Conservation (phyloP, 306 rosid species). For the Casuarina cunninghamiana region DNA sequence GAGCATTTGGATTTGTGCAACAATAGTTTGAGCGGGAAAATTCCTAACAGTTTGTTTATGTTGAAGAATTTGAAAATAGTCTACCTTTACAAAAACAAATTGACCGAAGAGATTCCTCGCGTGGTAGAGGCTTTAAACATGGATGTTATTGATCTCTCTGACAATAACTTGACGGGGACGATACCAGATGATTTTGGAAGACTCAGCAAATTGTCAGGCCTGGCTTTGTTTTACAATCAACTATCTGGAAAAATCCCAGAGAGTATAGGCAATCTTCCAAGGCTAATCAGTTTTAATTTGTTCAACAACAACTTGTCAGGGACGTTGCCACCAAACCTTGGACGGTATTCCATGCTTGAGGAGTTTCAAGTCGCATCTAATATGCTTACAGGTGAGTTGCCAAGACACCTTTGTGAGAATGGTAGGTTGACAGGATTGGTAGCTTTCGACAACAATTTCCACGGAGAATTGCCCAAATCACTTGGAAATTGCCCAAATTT, state of each 20-base stretch:
- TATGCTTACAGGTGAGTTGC: constrained; percentile 51
- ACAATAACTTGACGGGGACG: constrained; percentile 42
- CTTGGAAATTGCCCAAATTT: constrained; percentile 57
- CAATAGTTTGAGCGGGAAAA: constrained; percentile 48
- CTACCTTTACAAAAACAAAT: constrained; percentile 36
- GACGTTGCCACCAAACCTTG: constrained; percentile 54
- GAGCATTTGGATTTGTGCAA: constrained; percentile 40
- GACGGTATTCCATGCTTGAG: constrained; percentile 42
- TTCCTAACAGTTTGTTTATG: constrained; percentile 50
- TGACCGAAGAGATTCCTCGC: constrained; percentile 54
- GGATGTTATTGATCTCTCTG: constrained; percentile 40
- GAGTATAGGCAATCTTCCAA: constrained; percentile 52
- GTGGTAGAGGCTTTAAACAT: constrained; percentile 49
- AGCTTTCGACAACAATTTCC: constrained; percentile 43
- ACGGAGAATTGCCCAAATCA: constrained; percentile 59
- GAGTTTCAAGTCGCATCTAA: constrained; percentile 38
- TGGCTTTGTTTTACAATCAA: constrained; percentile 41
- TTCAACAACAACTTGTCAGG: constrained; percentile 58
- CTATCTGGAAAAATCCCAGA: constrained; percentile 62
- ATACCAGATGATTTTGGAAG: constrained; percentile 61
- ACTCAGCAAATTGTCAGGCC: constrained; percentile 34
- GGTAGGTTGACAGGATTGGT: constrained; percentile 40
- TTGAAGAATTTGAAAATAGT: constrained; percentile 45
- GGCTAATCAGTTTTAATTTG: constrained; percentile 34
- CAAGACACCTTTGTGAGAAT: constrained; percentile 47